These are phyloP conservation scores for Cytospora paraplurivora DNA, from an alignment of 2,329 filamentous ascomycete genomes.

Conservation along the genomic window DNA sequence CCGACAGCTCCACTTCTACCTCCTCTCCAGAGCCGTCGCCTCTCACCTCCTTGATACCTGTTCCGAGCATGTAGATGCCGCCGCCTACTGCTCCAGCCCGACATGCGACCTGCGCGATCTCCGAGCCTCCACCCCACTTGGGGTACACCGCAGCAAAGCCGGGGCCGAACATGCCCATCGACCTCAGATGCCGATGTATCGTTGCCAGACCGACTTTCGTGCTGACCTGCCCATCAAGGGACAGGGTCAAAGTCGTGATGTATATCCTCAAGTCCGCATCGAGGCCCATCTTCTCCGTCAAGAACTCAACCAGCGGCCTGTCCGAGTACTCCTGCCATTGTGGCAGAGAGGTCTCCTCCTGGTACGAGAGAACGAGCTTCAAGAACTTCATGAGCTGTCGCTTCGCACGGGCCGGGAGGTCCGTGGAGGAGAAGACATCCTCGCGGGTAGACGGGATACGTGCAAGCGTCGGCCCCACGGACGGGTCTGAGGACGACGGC, in stretches of 20 bases:
- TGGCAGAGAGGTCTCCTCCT: slow-evolving; percentile 52
- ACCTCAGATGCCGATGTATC: slow-evolving; percentile 78
- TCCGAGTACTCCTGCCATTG: slow-evolving; percentile 61
- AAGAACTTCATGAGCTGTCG: slow-evolving; percentile 90
- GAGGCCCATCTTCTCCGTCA: slow-evolving; percentile 65
- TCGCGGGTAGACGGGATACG: slow-evolving; percentile 88
- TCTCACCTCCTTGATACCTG: slow-evolving; percentile 55
- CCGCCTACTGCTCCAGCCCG: slow-evolving; percentile 90
- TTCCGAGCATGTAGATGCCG: slow-evolving; percentile 83
- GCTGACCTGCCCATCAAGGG: slow-evolving; percentile 63
- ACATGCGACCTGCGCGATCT: slow-evolving; percentile 89
- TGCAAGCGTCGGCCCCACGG: slow-evolving; percentile 48
- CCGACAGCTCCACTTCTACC: slow-evolving; percentile 48
- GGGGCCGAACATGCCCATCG: slow-evolving; percentile 83
- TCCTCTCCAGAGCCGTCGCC: slow-evolving; percentile 23
- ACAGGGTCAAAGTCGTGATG: slow-evolving; percentile 70
- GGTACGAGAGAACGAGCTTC: slow-evolving; percentile 78
- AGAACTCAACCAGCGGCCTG: slow-evolving; percentile 59
- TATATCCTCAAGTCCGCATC: slow-evolving; percentile 67
- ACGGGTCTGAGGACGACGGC: slow-evolving; percentile 34
- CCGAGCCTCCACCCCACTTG: slow-evolving; percentile 89
- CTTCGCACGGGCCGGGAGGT: slow-evolving; percentile 79
- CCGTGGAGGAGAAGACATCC: slow-evolving; percentile 81
- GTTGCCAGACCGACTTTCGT: slow-evolving; percentile 68
- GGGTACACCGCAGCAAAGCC: slow-evolving; percentile 89